Evolutionary conservation across 1,139 yeast genomes (phyloP), one percentile per base, ranked within the genome.

Genomic region (Pichia inconspicua): DNA sequence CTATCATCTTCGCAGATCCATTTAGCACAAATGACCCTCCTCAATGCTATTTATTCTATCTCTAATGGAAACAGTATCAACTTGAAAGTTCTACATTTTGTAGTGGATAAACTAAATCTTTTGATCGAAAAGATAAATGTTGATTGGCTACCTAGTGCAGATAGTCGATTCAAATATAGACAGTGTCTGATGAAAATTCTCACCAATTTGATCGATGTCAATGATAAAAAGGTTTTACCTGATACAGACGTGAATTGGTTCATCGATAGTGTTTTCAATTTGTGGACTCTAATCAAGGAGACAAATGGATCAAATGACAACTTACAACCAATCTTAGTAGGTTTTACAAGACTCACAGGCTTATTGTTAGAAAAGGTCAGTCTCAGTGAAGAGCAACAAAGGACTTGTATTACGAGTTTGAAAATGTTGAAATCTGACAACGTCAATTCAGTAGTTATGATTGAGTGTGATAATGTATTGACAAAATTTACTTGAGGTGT

Each of bases 261-360:
- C 19, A 30, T 14, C 12, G 28, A 39, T 2, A 38, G 35, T 6
- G 5, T 47, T 8, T 48, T 41, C 22, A 14, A 27, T 11, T 2
- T 48, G 12, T 52, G 53, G 48, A 17, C 25, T 25, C 4, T 48
- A 50, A 17, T 46, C 48, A 25, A 41, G 32, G 10, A 36, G 37
- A 15, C 51, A 48, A 28, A 58, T 60, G 25, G 49, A 58, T 2
- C 68, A 3, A 12, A 68, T 37, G 73, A 73, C 41, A 75, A 76
- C 42, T 76, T 82, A 48, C 94, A 85, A 57, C 76, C 74, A 55
- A 87, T 84, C 2, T 74, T 82, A 51, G 65, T 82, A 25, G 81
- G 79, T 46, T 63, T 52, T 43, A 50, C 61, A n/a, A 55, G 66
- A 39, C 25, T 57, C 14, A 55, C 59, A 3, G 52, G 53, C 17